Conservation (phyloP, 805 yeast genomes). For the Starmerella tilneyi region DNA sequence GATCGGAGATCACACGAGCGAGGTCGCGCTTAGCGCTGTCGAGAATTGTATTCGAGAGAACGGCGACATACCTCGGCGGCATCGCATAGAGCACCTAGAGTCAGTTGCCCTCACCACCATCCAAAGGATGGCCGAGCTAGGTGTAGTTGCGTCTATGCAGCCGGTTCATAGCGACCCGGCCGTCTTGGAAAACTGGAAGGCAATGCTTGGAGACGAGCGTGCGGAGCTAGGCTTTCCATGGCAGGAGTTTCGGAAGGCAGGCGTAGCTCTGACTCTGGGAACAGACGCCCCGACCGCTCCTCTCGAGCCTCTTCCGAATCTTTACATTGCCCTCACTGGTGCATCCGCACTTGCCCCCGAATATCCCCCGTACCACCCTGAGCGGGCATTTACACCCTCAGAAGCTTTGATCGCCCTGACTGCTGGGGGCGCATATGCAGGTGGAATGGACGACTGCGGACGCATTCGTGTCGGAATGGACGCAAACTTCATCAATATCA, state of each 20-base stretch:
- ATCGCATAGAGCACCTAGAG: constrained; percentile 7
- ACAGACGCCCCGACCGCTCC: constrained; percentile 2
- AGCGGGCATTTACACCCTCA: background rate
- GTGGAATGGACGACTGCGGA: too few relatives aligned
- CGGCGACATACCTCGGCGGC: background rate
- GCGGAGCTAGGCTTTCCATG: background rate
- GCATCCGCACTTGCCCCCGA: background rate
- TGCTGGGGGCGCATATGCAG: too few relatives aligned
- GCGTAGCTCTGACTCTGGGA: constrained; percentile 2
- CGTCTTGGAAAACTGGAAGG: background rate
- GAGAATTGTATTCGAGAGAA: background rate
- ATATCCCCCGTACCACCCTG: background rate
- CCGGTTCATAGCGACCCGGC: constrained; percentile 4
- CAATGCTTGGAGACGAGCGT: constrained; percentile 4
- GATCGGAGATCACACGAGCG: constrained; percentile 1
- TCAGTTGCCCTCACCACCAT: background rate
- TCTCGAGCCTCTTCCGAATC: constrained; percentile 1
- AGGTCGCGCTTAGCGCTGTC: constrained; percentile 1
- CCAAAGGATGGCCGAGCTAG: background rate
- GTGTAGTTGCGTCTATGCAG: constrained; percentile 6
- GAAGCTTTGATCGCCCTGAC: background rate
- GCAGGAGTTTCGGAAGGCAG: background rate
- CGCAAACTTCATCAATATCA: too few relatives aligned
- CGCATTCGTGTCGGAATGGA: too few relatives aligned
- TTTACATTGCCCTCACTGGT: background rate